Evolutionary conservation across 345 rosid genomes (phyloP).

Genomic region (Eucalyptus coolabah): DNA sequence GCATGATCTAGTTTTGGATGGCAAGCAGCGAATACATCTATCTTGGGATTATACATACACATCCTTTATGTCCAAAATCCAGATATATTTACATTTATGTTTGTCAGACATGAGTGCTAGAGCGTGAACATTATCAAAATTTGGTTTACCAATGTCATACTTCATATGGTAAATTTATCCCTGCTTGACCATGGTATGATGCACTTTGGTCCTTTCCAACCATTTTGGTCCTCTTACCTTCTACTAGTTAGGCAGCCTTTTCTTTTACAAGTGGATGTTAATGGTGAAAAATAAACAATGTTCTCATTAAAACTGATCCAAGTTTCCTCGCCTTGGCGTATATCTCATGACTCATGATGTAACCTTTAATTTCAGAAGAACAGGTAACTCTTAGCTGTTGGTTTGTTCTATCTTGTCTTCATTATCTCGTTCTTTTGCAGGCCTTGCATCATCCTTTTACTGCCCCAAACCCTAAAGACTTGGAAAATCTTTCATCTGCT

Average conservation of each 20-base stretch:
- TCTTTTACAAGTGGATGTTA: neutral
- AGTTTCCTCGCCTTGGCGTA: neutral
- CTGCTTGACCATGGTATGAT: neutral
- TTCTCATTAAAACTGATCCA: neutral
- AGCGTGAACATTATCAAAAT: neutral
- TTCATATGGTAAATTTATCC: neutral
- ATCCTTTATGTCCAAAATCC: neutral
- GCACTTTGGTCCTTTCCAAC: neutral
- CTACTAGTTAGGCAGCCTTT: neutral
- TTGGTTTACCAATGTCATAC: neutral
- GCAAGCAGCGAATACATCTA: neutral
- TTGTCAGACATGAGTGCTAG: neutral
- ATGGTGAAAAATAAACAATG: neutral
- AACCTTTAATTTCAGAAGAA: neutral
- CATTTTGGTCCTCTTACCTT: neutral
- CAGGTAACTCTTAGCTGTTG: neutral
- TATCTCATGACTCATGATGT: neutral
- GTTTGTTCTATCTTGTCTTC: neutral
- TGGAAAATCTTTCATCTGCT: constrained; percentile 75
- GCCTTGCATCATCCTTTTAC: constrained; percentile 97
- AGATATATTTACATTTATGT: neutral
- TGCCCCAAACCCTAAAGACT: constrained; percentile 90
- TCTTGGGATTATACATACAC: neutral
- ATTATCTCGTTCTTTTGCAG: constrained; percentile 16
- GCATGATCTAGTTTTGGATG: neutral